phyloP scores from a whole-genome alignment of 176 grass and related monocot species.

The Musa acuminata region DNA sequence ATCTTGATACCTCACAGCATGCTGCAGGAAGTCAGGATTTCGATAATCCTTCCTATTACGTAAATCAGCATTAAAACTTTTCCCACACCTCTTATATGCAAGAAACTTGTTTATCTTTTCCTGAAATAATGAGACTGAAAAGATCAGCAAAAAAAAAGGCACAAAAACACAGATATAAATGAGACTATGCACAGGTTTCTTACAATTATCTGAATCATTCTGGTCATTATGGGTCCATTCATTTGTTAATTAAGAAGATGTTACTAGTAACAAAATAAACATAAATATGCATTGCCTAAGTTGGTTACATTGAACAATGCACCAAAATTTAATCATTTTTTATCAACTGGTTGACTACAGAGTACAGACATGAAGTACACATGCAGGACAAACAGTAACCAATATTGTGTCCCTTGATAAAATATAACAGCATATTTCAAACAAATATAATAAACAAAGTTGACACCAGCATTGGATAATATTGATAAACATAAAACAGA shows the following conservation, averaged over 20 bases:
- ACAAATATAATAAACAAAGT: neutral
- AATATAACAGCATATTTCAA: neutral
- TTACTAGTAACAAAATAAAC: too few species aligned
- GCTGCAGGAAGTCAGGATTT: constrained; percentile 95
- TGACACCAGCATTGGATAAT: too few species aligned
- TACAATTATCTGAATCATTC: neutral
- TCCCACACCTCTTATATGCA: constrained; percentile 54
- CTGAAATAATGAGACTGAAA: constrained; percentile 27
- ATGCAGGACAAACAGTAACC: neutral
- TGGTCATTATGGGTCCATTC: neutral
- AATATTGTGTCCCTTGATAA: neutral
- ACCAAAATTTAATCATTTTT: neutral
- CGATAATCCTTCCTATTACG: constrained; percentile 89
- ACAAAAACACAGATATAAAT: neutral
- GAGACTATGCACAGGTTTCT: neutral
- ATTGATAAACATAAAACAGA: neutral
- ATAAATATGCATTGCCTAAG: neutral
- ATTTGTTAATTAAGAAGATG: neutral
- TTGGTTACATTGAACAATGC: neutral
- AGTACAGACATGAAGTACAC: neutral
- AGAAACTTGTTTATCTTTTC: constrained; percentile 81
- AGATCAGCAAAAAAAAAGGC: neutral
- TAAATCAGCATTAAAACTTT: constrained; percentile 95
- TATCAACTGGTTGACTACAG: neutral
- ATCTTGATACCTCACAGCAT: constrained; percentile 97